These are phyloP conservation scores for Gautieria morchelliformis DNA, from an alignment of 768 basidiomycete genomes.

Conservation along the genomic window DNA sequence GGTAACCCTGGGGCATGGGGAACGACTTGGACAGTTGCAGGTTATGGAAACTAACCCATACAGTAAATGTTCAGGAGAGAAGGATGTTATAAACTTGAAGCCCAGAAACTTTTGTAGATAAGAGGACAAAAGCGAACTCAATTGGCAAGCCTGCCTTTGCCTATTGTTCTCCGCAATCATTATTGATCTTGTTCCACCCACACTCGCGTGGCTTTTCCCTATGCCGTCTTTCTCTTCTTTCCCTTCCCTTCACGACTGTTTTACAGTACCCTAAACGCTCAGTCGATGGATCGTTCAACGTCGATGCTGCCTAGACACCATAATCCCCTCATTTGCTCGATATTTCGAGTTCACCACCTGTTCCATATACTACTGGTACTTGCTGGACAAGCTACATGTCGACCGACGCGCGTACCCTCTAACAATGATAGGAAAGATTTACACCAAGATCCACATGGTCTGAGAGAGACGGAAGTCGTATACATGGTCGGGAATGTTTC, in stretches of 20 bases:
- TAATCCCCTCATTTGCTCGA: neutral
- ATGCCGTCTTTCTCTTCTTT: neutral
- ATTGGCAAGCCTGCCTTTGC: neutral
- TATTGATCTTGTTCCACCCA: neutral
- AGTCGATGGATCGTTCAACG: neutral
- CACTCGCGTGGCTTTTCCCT: neutral
- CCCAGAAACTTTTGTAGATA: too few species aligned
- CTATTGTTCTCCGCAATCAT: neutral
- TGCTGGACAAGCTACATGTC: constrained; percentile 5
- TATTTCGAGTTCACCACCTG: neutral
- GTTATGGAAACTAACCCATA: too few species aligned
- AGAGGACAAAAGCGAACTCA: too few species aligned
- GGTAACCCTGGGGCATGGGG: too few species aligned
- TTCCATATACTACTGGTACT: neutral
- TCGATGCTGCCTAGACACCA: neutral
- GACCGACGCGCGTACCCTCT: neutral
- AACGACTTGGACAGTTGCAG: too few species aligned
- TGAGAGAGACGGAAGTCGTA: neutral
- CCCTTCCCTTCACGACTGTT: neutral
- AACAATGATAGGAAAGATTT: neutral
- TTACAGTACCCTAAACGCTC: too few species aligned
- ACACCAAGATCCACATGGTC: neutral
- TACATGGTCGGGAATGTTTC: neutral
- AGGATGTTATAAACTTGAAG: too few species aligned
- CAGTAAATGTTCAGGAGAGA: too few species aligned